These are phyloP conservation scores for Melanomma pulvis-pyrius DNA, from an alignment of 495 filamentous ascomycete species.

Conservation along the genomic window DNA sequence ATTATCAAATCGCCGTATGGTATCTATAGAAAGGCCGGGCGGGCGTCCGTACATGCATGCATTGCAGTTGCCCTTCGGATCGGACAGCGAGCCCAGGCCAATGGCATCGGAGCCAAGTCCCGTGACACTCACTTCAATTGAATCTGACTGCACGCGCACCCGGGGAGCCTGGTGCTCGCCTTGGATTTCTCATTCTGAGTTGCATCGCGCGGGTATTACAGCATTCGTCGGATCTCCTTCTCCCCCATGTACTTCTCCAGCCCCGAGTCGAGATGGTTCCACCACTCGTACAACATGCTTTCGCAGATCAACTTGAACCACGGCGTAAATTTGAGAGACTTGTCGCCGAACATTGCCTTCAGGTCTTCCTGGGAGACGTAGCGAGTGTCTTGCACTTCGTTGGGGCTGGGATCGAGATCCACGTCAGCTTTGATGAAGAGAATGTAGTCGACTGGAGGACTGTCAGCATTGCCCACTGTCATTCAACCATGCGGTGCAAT, in stretches of 20 bases:
- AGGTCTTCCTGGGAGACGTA: constrained; percentile 84
- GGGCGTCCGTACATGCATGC: constrained; percentile 21
- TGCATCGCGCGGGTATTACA: constrained; percentile 2
- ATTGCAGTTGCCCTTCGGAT: constrained; percentile 11
- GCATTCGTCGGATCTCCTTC: constrained; percentile 87
- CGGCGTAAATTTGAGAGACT: constrained; percentile 82
- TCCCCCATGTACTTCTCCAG: constrained; percentile 87
- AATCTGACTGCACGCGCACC: background rate
- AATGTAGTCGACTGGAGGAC: constrained; percentile 90
- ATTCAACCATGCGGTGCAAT: background rate
- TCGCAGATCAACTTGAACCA: constrained; percentile 99
- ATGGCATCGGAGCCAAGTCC: constrained; percentile 9
- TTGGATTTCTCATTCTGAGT: background rate
- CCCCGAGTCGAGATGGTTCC: constrained; percentile 76
- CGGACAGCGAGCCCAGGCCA: background rate
- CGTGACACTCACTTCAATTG: background rate
- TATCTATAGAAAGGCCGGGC: constrained; percentile 22
- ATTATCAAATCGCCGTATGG: constrained; percentile 15
- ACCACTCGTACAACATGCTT: constrained; percentile 98
- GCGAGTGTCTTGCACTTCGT: constrained; percentile 81
- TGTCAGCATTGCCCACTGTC: constrained; percentile 3
- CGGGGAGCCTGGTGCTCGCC: background rate
- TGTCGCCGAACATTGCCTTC: constrained; percentile 81
- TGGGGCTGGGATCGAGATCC: constrained; percentile 74
- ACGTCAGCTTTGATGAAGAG: constrained; percentile 96